These are phyloP conservation scores for Ceratobasidium sp. DNA, from an alignment of 1,284 basidiomycete genomes.

Conservation along the genomic window DNA sequence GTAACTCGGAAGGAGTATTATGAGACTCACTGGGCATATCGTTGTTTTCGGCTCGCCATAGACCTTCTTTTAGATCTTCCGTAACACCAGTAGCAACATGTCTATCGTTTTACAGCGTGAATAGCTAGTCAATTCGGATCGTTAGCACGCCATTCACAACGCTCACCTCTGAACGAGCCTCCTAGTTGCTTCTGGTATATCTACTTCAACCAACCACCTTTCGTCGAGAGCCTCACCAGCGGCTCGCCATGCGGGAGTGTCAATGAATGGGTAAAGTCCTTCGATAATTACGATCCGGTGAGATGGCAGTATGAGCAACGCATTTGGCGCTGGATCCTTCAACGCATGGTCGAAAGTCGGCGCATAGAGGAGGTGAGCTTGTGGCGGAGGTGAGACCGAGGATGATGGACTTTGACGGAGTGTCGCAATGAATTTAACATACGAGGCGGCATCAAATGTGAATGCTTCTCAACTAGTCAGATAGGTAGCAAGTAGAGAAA, in stretches of 20 bases:
- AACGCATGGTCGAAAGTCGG: slow-evolving; percentile 78
- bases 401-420: slow-evolving; percentile 62
- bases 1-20: background rate
- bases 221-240: slow-evolving; percentile 80
- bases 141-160: background rate
- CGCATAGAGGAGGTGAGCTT: slow-evolving; percentile 63
- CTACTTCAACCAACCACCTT: slow-evolving; percentile 81
- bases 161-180: slow-evolving; percentile 73
- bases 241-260: slow-evolving; percentile 77
- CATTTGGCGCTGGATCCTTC: slow-evolving; percentile 63
- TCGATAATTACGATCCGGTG: slow-evolving; percentile 87
- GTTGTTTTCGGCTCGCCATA: slow-evolving; percentile 78
- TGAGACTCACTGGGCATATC: slow-evolving; percentile 77
- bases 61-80: slow-evolving; percentile 72
- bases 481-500: slow-evolving; percentile 56
- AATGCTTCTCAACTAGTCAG: slow-evolving; percentile 74
- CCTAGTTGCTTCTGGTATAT: slow-evolving; percentile 69
- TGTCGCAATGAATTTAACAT: slow-evolving; percentile 72
- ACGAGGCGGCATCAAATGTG: slow-evolving; percentile 64
- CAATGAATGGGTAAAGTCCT: slow-evolving; percentile 84
- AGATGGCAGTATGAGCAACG: slow-evolving; percentile 67
- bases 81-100: slow-evolving; percentile 84
- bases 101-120: slow-evolving; percentile 53
- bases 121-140: background rate
- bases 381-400: slow-evolving; percentile 22